Conservation (phyloP, 352 stramenopile genomes). For the Plasmopara viticola region DNA sequence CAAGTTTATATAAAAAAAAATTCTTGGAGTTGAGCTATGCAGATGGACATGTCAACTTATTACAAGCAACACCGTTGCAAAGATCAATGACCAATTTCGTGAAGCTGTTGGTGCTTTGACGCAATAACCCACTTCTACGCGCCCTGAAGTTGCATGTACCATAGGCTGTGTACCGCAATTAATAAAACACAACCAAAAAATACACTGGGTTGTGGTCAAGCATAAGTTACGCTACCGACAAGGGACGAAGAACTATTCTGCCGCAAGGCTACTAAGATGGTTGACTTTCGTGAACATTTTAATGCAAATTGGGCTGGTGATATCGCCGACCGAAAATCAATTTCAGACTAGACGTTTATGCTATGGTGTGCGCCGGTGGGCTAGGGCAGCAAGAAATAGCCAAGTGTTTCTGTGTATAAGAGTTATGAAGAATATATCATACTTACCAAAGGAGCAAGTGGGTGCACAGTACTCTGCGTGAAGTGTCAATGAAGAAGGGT, state of each 20-base stretch:
- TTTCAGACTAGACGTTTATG: slow-evolving; percentile 1
- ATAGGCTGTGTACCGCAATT: too few species aligned
- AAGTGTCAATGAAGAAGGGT: slow-evolving; percentile 1
- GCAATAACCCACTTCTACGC: too few species aligned
- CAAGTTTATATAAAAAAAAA: too few species aligned
- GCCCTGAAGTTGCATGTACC: too few species aligned
- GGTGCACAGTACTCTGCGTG: slow-evolving; percentile 2
- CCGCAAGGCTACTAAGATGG: not conserved
- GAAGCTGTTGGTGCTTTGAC: too few species aligned
- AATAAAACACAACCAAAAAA: too few species aligned
- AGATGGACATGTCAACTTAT: too few species aligned
- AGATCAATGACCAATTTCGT: too few species aligned
- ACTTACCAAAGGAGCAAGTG: slow-evolving; percentile 5
- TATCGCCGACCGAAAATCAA: slow-evolving; percentile 1
- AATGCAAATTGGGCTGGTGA: slow-evolving; percentile 2
- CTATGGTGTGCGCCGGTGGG: slow-evolving; percentile 2
- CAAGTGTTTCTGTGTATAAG: slow-evolving; percentile 7
- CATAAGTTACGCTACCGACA: slow-evolving; percentile 14
- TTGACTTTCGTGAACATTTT: not conserved
- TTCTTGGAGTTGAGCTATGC: too few species aligned
- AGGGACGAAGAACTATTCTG: slow-evolving; percentile 13
- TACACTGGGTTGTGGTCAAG: too few species aligned
- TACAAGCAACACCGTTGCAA: too few species aligned
- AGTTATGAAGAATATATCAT: slow-evolving; percentile 11
- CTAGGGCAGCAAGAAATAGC: slow-evolving; percentile 3